A percentile compares a stretch with the other conserved stretches of the same genome.
Evolutionary conservation across 1,284 basidiomycete genomes (phyloP).

Genomic region (Puccinia novopanici): DNA sequence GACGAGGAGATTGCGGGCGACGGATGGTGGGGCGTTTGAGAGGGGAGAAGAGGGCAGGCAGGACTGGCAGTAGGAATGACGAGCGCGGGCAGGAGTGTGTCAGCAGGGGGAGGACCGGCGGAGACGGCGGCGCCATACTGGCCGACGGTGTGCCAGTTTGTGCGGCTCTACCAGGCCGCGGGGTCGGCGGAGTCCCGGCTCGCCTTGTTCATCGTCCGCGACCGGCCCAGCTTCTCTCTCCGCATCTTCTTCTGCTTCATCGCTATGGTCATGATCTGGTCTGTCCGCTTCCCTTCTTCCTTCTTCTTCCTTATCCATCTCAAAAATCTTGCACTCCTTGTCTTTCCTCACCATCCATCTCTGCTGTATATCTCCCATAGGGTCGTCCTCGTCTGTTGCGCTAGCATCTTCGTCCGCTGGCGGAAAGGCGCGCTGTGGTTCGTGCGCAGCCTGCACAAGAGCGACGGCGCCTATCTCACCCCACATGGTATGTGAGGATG

Average conservation of each 20-base stretch:
- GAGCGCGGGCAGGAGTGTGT: too few species aligned
- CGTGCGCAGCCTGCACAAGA: slow-evolving; percentile 18
- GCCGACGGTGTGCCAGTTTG: too few species aligned
- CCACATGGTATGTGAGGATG: slow-evolving; percentile 26
- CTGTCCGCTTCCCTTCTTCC: not conserved
- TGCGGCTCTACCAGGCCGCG: slow-evolving; percentile 2
- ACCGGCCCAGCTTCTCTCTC: not conserved
- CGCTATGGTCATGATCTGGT: slow-evolving; percentile 26
- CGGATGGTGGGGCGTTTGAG: too few species aligned
- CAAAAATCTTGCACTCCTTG: not conserved
- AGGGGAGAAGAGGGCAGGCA: too few species aligned
- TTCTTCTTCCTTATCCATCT: not conserved
- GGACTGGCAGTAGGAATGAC: too few species aligned
- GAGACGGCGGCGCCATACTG: too few species aligned
- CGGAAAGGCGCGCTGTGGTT: slow-evolving; percentile 30
- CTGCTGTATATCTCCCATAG: not conserved
- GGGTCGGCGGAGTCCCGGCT: slow-evolving; percentile 15
- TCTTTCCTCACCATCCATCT: too few species aligned
- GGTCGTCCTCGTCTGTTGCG: slow-evolving; percentile 4
- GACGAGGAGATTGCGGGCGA: too few species aligned
- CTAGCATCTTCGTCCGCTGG: slow-evolving; percentile 10
- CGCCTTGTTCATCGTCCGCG: slow-evolving; percentile 21
- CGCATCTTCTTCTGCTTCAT: slow-evolving; percentile 24
- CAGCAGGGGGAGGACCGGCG: too few species aligned
- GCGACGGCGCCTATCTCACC: slow-evolving; percentile 36